These are phyloP conservation scores for Camelina laxa DNA, from an alignment of 345 rosid species.

Conservation along the genomic window DNA sequence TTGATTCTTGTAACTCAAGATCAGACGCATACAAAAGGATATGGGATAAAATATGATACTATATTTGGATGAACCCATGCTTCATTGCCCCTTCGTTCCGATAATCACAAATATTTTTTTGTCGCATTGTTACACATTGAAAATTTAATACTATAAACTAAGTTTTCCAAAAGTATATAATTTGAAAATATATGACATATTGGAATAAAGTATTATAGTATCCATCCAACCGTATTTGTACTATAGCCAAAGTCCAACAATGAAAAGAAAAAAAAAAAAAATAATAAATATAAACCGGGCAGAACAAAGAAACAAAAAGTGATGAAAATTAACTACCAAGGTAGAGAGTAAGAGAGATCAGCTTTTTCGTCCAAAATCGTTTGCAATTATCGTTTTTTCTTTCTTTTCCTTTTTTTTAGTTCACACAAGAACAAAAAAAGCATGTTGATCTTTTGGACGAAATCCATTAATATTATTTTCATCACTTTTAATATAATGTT, in stretches of 20 bases:
- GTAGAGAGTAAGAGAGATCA: slow-evolving; percentile 15
- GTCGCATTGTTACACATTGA: background rate
- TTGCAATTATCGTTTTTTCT: background rate
- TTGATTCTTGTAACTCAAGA: slow-evolving; percentile 24
- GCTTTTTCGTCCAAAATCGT: slow-evolving; percentile 19
- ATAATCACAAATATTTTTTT: background rate
- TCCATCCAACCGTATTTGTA: slow-evolving; percentile 8
- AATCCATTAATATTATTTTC: no score
- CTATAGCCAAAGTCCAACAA: slow-evolving; percentile 6
- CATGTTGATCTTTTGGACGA: no score
- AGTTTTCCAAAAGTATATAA: background rate
- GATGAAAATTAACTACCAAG: slow-evolving; percentile 9
- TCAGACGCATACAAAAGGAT: slow-evolving; percentile 18
- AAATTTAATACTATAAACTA: background rate
- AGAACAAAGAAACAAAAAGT: slow-evolving; percentile 1
- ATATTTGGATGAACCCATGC: slow-evolving; percentile 28
- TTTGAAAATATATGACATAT: background rate
- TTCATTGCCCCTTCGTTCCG: slow-evolving; percentile 31
- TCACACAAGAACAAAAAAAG: no score
- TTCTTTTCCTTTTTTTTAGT: background rate
- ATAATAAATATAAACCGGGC: slow-evolving; percentile 2
- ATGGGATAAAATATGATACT: slow-evolving; percentile 5
- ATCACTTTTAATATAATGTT: background rate
- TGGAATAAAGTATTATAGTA: background rate
- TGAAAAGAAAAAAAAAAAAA: background rate